Evolutionary conservation across 352 stramenopile genomes (phyloP), one percentile per base, ranked within the genome.

Genomic region (Phytophthora foliorum): DNA sequence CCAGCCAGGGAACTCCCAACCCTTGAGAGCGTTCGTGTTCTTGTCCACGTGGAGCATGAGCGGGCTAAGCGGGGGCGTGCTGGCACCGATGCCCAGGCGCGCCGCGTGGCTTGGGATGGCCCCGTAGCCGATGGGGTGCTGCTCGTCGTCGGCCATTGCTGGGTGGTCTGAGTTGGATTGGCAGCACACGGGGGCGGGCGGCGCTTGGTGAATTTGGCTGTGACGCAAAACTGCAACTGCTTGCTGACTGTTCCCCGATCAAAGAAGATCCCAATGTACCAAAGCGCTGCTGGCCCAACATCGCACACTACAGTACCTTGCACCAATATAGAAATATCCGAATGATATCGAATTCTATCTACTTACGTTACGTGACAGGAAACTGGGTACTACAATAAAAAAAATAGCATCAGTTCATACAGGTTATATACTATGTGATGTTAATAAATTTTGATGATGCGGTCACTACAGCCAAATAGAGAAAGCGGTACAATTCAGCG

Each of bases 1-100:
- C 89, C 89, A 96, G 21, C 89, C 89, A 2, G 89, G 86, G 62
- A 95, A 96, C 68, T 96, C 89, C 89, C 89, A 96, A 9, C 84
- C 78, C 69, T 92, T 88, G 54, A 95, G 80, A 52, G 83, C 67
- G 63, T 90, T 88, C 27, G 67, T 84, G 49, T 67, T 71, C 64
- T 91, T 89, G 77, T 93, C 84, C 49, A 95, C 79, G 52, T 79
- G 84, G 46, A 93, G 79, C 78, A 92, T 86, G 13, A 93, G 72
- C 52, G 84, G 84, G 53, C 75, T 91, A 31, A 90, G 74, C 56
- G 86, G 80, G 44, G 82, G 83, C 48, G 82, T 76, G 22, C 60
- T 63, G 56, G 78, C 66, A 44, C 58, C 58, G 19, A 88, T 77
- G 25, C 42, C 63, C 38, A 88, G 53, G 36, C 62, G 74, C 24